Conservation (phyloP, 768 basidiomycete species). For the Tylopilus cervinicoccineus region DNA sequence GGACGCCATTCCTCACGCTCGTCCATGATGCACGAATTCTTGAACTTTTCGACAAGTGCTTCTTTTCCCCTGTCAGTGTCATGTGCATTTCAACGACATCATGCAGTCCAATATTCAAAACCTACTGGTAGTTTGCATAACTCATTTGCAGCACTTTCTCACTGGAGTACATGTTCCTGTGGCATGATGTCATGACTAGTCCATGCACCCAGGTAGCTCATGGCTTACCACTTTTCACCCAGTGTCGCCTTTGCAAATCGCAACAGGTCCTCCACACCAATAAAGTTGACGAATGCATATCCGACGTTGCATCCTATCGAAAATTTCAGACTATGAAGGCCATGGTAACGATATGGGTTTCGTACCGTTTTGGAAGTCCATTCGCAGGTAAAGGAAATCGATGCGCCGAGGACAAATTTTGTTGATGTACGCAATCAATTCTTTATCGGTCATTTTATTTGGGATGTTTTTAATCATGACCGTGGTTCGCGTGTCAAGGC, state of each 20-base stretch:
- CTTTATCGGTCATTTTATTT: conserved; percentile 83
- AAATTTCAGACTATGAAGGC: conserved; percentile 1
- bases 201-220: not conserved
- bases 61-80: conserved; percentile 67
- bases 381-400: conserved; percentile 85
- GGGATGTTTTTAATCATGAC: conserved; percentile 93
- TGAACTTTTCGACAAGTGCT: conserved; percentile 87
- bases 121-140: conserved; percentile 89
- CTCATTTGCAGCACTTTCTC: conserved; percentile 90
- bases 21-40: conserved; percentile 89
- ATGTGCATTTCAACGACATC: conserved; percentile 7
- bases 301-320: conserved; percentile 67
- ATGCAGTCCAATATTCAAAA: conserved; percentile 11
- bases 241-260: conserved; percentile 69
- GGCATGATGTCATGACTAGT: conserved; percentile 1
- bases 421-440: conserved; percentile 62
- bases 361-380: conserved; percentile 81
- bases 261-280: conserved; percentile 70
- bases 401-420: conserved; percentile 72
- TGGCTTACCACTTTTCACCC: conserved; percentile 73
- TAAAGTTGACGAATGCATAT: conserved; percentile 90
- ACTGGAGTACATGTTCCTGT: conserved; percentile 88
- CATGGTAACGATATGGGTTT: not conserved
- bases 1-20: conserved; percentile 80
- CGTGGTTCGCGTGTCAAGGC: conserved; percentile 76